phyloP scores from a whole-genome alignment of 176 grass and related monocot species.

The Puccinellia tenuiflora region DNA sequence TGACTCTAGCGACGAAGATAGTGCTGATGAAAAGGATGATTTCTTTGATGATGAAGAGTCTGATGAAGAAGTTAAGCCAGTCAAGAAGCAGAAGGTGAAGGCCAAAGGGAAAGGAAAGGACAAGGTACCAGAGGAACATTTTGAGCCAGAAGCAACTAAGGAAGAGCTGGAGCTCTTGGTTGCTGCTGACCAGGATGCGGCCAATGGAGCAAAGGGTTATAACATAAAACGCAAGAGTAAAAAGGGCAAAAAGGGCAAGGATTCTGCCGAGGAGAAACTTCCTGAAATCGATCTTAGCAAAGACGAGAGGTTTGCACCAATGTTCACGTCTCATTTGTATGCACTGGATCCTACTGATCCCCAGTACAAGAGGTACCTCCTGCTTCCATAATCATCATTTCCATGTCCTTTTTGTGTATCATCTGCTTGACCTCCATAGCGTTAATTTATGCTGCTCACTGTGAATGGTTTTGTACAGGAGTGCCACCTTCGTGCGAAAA shows the following conservation, averaged over 20 bases:
- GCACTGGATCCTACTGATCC: constrained; percentile 87
- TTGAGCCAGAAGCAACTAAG: constrained; percentile 58
- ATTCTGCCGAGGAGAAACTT: constrained; percentile 49
- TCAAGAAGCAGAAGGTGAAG: constrained; percentile 46
- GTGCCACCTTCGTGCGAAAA: constrained; percentile 41
- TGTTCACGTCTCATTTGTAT: constrained; percentile 55
- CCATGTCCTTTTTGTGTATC: neutral
- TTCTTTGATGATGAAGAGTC: constrained; percentile 52
- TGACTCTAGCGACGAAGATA: constrained; percentile 32
- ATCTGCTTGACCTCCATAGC: neutral
- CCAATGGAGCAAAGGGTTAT: constrained; percentile 55
- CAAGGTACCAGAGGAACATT: constrained; percentile 22
- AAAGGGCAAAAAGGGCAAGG: constrained; percentile 72
- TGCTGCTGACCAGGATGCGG: constrained; percentile 49
- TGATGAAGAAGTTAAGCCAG: constrained; percentile 43
- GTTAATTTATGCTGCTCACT: neutral
- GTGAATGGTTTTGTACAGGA: constrained; percentile 26
- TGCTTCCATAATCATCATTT: neutral
- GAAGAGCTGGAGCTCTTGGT: constrained; percentile 80
- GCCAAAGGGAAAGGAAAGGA: constrained; percentile 42
- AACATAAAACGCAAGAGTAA: constrained; percentile 66
- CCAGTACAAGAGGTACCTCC: constrained; percentile 74
- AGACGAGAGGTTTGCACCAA: constrained; percentile 61
- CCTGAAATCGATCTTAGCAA: constrained; percentile 57
- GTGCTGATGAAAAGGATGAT: constrained; percentile 47